Percentiles rank a stretch among this genome's conserved stretches.
Conservation (phyloP, 495 filamentous ascomycete genomes). For the Penicillium odoratum region DNA sequence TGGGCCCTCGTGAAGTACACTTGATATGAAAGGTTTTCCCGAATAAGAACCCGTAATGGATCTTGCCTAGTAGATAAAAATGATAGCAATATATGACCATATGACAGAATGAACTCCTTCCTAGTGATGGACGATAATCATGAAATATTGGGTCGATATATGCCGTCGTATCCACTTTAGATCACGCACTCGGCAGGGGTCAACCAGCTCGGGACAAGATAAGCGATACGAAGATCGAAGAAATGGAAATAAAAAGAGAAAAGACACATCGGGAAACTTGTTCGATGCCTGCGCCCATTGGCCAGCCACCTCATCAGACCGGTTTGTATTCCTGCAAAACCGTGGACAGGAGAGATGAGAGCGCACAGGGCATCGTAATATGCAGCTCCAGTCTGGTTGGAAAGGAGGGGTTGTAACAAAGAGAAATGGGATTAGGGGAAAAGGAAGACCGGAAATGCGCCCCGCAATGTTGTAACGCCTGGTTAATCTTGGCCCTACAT, state of each 20-base stretch:
- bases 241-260: slow-evolving; percentile 7
- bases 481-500: slow-evolving; percentile 9
- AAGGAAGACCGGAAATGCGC: slow-evolving; percentile 9
- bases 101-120: background rate
- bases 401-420: slow-evolving; percentile 18
- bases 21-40: too few relatives aligned
- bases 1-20: background rate
- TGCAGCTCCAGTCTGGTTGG: slow-evolving; percentile 16
- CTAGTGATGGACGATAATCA: background rate
- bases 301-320: slow-evolving; percentile 21
- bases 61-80: background rate
- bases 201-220: slow-evolving; percentile 6
- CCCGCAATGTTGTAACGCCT: slow-evolving; percentile 15
- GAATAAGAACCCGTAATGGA: background rate
- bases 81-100: background rate
- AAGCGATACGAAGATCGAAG: slow-evolving; percentile 3
- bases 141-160: background rate
- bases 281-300: slow-evolving; percentile 25
- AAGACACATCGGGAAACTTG: slow-evolving; percentile 9
- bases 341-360: background rate
- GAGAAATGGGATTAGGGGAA: background rate
- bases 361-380: slow-evolving; percentile 3
- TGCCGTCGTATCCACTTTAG: slow-evolving; percentile 2
- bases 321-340: slow-evolving; percentile 9
- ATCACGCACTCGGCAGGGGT: slow-evolving; percentile 1